These are phyloP conservation scores for Ilyonectria sp. DNA, from an alignment of 2,329 filamentous ascomycete species.

Conservation along the genomic window DNA sequence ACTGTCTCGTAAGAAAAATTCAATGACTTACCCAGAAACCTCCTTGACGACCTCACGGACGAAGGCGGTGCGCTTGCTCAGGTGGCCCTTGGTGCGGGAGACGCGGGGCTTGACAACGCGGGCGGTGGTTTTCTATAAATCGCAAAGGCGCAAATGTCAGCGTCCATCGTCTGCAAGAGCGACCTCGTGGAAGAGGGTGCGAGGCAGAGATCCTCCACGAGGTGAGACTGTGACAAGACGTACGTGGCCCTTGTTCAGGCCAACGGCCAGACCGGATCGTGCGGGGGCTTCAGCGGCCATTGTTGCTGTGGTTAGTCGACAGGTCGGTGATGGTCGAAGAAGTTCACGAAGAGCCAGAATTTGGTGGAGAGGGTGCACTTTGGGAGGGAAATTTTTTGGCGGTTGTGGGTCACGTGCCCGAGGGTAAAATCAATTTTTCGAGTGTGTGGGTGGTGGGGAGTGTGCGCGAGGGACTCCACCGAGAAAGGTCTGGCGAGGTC, in stretches of 20 bases:
- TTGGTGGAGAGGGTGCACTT: slow-evolving; percentile 40
- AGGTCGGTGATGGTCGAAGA: slow-evolving; percentile 49
- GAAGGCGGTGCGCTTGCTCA: slow-evolving; percentile 97
- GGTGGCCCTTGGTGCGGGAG: slow-evolving; percentile 91
- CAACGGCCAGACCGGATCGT: slow-evolving; percentile 72
- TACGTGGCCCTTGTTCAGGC: slow-evolving; percentile 77
- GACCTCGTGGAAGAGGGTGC: slow-evolving; percentile 46
- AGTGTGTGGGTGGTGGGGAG: slow-evolving; percentile 20
- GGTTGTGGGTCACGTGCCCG: slow-evolving; percentile 52
- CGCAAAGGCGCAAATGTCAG: slow-evolving; percentile 62
- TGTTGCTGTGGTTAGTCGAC: slow-evolving; percentile 55
- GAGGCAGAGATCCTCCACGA: slow-evolving; percentile 81
- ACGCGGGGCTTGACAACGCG: slow-evolving; percentile 84
- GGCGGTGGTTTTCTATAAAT: slow-evolving; percentile 82
- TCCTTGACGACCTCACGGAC: slow-evolving; percentile 98
- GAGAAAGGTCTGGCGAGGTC: slow-evolving; percentile 10
- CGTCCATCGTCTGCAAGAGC: slow-evolving; percentile 73
- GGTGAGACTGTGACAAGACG: slow-evolving; percentile 74
- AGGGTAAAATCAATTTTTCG: slow-evolving; percentile 43
- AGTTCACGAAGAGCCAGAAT: slow-evolving; percentile 35
- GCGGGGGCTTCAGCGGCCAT: slow-evolving; percentile 74
- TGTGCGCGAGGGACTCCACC: slow-evolving; percentile 1
- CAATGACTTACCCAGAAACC: slow-evolving; percentile 86
- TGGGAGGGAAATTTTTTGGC: slow-evolving; percentile 39
- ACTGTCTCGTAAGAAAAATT: slow-evolving; percentile 13